Evolutionary conservation across 148 eudicot species (phyloP), one percentile per base, ranked within the genome.

Genomic region (Rhododendron simsii): DNA sequence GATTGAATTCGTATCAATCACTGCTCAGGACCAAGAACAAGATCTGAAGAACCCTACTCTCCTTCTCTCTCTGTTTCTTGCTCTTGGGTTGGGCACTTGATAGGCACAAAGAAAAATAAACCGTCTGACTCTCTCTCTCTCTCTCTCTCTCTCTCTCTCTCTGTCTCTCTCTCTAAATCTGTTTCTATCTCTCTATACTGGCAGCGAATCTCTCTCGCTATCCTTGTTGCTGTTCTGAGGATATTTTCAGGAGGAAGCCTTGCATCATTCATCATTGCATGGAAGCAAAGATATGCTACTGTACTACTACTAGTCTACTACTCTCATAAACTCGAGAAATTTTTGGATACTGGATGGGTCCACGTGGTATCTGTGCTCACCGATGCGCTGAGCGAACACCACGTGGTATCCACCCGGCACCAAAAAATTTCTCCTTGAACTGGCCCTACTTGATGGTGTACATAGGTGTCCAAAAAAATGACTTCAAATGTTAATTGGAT

Each of bases 201-300:
- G 76, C 76, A 28, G 20, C 76, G 41, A 71, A 71, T 71, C 39
- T 71, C 76, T 71, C 41, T 71, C 41, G 76, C 76, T 71, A 35
- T 71, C 76, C 41, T 10, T 13, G 20, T 71, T 71, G 18, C 41
- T 71, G 76, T 71, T 71, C 4, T 1, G 39, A 12, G 76, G 39
- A 71, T 71, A 12, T 13, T 69, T 23, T 30, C 55, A 55, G 44
- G 67, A 44, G 26, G 80, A 48, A 18, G 23, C 86, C 79, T 77
- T 41, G 83, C 65, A 80, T 85, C 84, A 41, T 41, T 41, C 45
- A 41, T 41, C 45, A 41, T 41, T 41, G 45, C 45, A 41, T 41
- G 87, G 80, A 55, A 85, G 84, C 35, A 85, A 80, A 80, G 61
- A 63, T 28, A 33, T 78, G 33, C 57, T 83, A 80, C 82, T 18